Evolutionary conservation across 306 rosid genomes (phyloP), one percentile per base, ranked within the genome.

Genomic region (Casuarina glauca): DNA sequence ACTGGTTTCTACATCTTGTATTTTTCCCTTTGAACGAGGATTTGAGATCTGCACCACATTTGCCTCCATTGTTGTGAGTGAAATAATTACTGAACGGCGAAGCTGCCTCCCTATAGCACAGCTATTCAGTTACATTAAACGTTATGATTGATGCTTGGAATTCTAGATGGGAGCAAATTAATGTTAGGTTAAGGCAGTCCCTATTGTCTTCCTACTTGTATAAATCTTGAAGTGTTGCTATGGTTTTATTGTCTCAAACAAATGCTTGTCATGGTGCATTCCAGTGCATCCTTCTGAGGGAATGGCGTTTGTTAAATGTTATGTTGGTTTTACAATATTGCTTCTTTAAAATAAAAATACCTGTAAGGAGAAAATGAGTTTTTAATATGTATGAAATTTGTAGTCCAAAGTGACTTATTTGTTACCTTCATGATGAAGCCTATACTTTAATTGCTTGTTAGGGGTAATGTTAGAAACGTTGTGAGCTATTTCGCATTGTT

Each of bases 1-100:
- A 54, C 48, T 68, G 36, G 60, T 84, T 74, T 10, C 58, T 35
- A 55, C 78, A 72, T 45, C 52, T 3, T 74, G 69, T 74, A 79
- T 76, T 38, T 61, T 32, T 55, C 13, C 69, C n/a, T 38, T 38
- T 12, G 15, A 19, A n/a, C 46, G 38, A 38, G 38, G 9, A 39
- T 36, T 76, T 74, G 80, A 79, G 82, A 82, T 60, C 68, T 76
- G 66, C 72, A 76, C 71, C 62, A 19, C 52, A 55, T 45, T 74
- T 68, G 75, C 17, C 52, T 76, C 32, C 76, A 69, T 68, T 54
- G 63, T 52, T 82, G 71, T 71, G 15, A 43, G 43, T 73, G 52
- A 64, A 86, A 78, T 76, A 78, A 64, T 54, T 49, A 17, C 58
- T 17, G 57, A 80, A 76, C 61, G 81, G 46, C n/a, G 61, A 66